Base-by-base conservation (phyloP, 768 basidiomycete species). In the Xanthoconium stramineum region DNA sequence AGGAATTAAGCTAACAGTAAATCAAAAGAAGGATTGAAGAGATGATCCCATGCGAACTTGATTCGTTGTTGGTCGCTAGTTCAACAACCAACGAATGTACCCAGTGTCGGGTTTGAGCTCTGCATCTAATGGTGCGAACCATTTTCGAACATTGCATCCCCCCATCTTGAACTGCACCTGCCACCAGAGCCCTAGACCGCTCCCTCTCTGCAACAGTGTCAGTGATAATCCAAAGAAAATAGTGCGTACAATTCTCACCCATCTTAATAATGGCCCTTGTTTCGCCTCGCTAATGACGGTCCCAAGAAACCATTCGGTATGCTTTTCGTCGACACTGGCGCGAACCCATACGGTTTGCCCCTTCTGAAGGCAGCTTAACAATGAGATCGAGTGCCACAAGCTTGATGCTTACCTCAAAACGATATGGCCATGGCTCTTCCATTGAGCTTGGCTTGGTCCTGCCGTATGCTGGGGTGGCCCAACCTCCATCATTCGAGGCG, bases 41-140 rank as follows among this genome's bases (percentile, higher is more conserved):
- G 14, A 13, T 9, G 8, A 17, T 28, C 30, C 35, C 35, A 19
- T 37, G 49, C 13, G 38, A 19, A 47, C 12, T 30, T 55, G 45
- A 44, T 33, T 37, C 52, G 30, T 42, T 52, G 33, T 61, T 50
- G 14, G 44, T 32, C 20, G 62, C 70, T 19, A 82, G 57, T 78
- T 76, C 24, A 88, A 71, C 55, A 87, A 62, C 33, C 62, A 55
- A n/a, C 78, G 76, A 3, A 80, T 75, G 53, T 78, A 72, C 20
- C 67, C 50, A 1, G 61, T 78, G 63, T 88, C 78, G 3, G 85
- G 85, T 67, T 87, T 88, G 52, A 87, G 78, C 57, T 86, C 84
- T 17, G 85, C 86, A 52, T 85, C 82, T 47, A 83, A 70, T 7
- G 86, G 85, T 3, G 85, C 78, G 63, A 83, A 82, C 65, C 81